Evolutionary conservation across 495 filamentous ascomycete species (phyloP).

Genomic region (Hypoxylon trugodes): DNA sequence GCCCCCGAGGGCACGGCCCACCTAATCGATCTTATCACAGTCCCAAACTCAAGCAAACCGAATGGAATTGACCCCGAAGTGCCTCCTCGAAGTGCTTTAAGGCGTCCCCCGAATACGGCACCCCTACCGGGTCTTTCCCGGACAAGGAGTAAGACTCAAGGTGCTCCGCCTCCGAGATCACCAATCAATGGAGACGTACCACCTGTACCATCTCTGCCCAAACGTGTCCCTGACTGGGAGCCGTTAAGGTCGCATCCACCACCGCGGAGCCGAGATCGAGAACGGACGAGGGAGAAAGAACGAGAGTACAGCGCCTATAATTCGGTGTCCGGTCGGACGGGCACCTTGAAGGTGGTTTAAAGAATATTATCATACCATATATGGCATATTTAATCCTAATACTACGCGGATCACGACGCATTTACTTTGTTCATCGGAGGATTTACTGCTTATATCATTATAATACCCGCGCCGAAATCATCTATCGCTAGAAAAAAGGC

Average conservation of each 20-base stretch:
- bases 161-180: slow-evolving; percentile 25
- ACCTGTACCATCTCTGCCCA: slow-evolving; percentile 31
- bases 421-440: slow-evolving; percentile 9
- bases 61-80: slow-evolving; percentile 8
- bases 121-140: slow-evolving; percentile 31
- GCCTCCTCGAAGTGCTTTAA: slow-evolving; percentile 34
- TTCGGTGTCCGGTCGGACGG: slow-evolving; percentile 41
- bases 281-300: slow-evolving; percentile 32
- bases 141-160: slow-evolving; percentile 42
- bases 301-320: slow-evolving; percentile 43
- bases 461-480: not conserved
- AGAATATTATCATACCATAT: not conserved
- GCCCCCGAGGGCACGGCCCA: slow-evolving; percentile 63
- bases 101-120: slow-evolving; percentile 29
- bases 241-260: slow-evolving; percentile 9
- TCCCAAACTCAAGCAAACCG: slow-evolving; percentile 12
- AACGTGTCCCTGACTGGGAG: slow-evolving; percentile 3
- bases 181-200: slow-evolving; percentile 14
- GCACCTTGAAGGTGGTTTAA: slow-evolving; percentile 45
- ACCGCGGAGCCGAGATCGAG: slow-evolving; percentile 25
- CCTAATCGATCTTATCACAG: slow-evolving; percentile 65
- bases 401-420: not conserved
- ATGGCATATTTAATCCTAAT: slow-evolving; percentile 25
- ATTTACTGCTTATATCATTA: slow-evolving; percentile 7
- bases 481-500: slow-evolving; percentile 24